Evolutionary conservation across 1,284 basidiomycete genomes (phyloP).

Genomic region (Phylloporus gajari): DNA sequence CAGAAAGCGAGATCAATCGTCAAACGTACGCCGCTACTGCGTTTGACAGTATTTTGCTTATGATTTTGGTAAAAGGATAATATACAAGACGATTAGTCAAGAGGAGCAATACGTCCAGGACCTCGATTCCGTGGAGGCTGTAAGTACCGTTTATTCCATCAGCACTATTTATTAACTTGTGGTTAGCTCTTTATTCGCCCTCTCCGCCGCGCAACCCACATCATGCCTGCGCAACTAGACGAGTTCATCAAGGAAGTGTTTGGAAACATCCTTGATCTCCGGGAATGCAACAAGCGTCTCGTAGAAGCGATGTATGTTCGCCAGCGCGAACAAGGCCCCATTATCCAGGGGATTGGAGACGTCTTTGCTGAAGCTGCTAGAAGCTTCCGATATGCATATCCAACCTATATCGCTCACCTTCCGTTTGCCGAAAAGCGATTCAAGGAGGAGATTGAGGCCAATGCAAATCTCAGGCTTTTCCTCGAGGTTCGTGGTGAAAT

Average conservation of each 20-base stretch:
- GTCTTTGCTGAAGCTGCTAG: constrained; percentile 89
- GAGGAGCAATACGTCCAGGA: constrained; percentile 94
- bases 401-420: constrained; percentile 85
- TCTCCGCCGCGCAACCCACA: constrained; percentile 74
- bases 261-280: constrained; percentile 85
- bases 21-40: constrained; percentile 68
- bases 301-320: constrained; percentile 88
- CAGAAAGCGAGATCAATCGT: constrained; percentile 82
- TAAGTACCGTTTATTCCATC: constrained; percentile 43
- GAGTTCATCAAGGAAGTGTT: constrained; percentile 90
- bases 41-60: constrained; percentile 6
- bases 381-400: constrained; percentile 89
- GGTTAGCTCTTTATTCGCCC: constrained; percentile 81
- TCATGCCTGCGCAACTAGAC: constrained; percentile 78
- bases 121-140: constrained; percentile 84
- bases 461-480: constrained; percentile 85
- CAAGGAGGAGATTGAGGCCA: constrained; percentile 85
- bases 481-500: constrained; percentile 74
- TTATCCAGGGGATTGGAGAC: constrained; percentile 90
- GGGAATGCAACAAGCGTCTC: constrained; percentile 82
- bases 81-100: constrained; percentile 90
- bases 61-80: constrained; percentile 66
- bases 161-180: constrained; percentile 2
- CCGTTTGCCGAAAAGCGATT: constrained; percentile 88
- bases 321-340: constrained; percentile 86